These are phyloP conservation scores for Kluyveromyces nonfermentans DNA, from an alignment of 805 yeast genomes.

Conservation along the genomic window DNA sequence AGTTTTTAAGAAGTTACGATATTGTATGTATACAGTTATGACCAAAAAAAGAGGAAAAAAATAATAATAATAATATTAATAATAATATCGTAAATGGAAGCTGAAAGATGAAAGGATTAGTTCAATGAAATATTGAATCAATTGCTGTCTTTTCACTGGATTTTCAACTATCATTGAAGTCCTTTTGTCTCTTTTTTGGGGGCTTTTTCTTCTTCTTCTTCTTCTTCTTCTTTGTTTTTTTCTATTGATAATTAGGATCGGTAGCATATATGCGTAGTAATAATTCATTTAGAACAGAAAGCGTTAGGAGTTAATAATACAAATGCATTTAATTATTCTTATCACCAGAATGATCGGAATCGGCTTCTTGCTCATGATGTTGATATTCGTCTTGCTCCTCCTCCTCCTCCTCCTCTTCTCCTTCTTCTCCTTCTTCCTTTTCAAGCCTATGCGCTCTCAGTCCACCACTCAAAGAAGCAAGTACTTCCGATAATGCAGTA, in stretches of 20 bases:
- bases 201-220: too few relatives aligned
- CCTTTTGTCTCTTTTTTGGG: too few relatives aligned
- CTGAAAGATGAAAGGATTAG: neutral
- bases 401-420: slow-evolving; percentile 6
- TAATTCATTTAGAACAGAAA: neutral
- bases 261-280: neutral
- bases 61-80: neutral
- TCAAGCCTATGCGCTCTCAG: slow-evolving; percentile 22
- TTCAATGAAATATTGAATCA: neutral
- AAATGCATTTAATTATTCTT: neutral
- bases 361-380: slow-evolving; percentile 3
- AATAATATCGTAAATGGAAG: neutral
- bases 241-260: neutral
- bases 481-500: slow-evolving; percentile 50
- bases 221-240: too few relatives aligned
- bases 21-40: neutral
- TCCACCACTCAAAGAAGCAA: slow-evolving; percentile 39
- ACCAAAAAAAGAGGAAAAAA: slow-evolving; percentile 1
- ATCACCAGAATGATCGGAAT: neutral
- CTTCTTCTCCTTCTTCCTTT: slow-evolving; percentile 18
- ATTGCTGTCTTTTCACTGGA: neutral
- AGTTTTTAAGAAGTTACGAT: neutral
- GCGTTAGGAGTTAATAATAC: neutral
- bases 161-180: neutral
- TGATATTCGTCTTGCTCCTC: slow-evolving; percentile 17